Conservation (phyloP, 371 early-diverging fungal genomes). For the Synchytrium microbalum region DNA sequence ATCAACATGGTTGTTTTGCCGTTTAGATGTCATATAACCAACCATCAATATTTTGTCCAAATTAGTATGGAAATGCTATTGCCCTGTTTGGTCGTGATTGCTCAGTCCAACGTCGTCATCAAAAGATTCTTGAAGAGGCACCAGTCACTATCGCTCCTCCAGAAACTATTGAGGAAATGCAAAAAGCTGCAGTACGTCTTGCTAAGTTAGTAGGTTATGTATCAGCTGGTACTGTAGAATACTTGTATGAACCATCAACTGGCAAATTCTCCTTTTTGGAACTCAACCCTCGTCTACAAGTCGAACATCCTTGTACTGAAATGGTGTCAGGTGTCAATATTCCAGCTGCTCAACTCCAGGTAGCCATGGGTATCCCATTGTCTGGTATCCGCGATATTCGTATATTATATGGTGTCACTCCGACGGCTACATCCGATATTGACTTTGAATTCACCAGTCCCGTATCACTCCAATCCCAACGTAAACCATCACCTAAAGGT, state of each 20-base stretch:
- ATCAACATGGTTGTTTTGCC: too few relatives aligned
- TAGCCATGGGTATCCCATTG: conserved; percentile 97
- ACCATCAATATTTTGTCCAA: not conserved
- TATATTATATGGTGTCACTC: conserved; percentile 82
- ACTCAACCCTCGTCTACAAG: conserved; percentile 97
- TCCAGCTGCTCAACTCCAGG: conserved; percentile 94
- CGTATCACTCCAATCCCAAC: conserved; percentile 65
- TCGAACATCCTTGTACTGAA: conserved; percentile 99
- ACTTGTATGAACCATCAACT: conserved; percentile 80
- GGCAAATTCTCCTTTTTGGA: conserved; percentile 95
- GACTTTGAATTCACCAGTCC: conserved; percentile 86
- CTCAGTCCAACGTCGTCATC: conserved; percentile 97
- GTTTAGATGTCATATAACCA: too few relatives aligned
- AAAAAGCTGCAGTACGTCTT: conserved; percentile 89
- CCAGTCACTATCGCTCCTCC: conserved; percentile 87
- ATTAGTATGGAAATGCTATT: conserved; percentile 87
- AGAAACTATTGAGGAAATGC: conserved; percentile 82
- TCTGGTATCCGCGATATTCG: conserved; percentile 91
- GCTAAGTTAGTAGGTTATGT: conserved; percentile 93
- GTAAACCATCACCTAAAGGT: conserved; percentile 89
- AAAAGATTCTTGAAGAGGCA: conserved; percentile 61
- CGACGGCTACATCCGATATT: conserved; percentile 74
- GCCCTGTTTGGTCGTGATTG: conserved; percentile 98
- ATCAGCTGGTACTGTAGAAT: conserved; percentile 97
- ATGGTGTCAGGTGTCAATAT: conserved; percentile 97